These are phyloP conservation scores for Aurifilum marmelostoma DNA, from an alignment of 2,329 filamentous ascomycete species.

Conservation along the genomic window DNA sequence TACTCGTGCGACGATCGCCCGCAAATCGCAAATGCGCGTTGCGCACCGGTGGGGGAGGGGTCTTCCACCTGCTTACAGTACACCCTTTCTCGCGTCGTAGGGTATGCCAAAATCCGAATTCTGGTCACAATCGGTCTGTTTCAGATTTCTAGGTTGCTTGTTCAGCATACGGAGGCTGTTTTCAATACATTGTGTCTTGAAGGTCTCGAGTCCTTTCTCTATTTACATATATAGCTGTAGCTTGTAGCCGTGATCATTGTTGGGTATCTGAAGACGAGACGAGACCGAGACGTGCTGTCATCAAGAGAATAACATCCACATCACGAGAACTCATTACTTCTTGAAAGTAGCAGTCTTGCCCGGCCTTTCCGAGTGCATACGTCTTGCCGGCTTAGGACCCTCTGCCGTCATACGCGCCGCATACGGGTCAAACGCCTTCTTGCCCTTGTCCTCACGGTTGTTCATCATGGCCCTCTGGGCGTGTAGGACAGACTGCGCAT, in stretches of 20 bases:
- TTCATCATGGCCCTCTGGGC: slow-evolving; percentile 32
- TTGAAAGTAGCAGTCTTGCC: slow-evolving; percentile 47
- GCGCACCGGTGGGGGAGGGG: slow-evolving; percentile 17
- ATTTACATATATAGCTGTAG: not conserved
- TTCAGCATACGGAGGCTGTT: not conserved
- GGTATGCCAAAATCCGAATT: no score
- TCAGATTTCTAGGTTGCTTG: not conserved
- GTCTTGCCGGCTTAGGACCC: slow-evolving; percentile 38
- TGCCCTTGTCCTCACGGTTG: slow-evolving; percentile 27
- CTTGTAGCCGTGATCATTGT: not conserved
- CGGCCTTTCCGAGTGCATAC: slow-evolving; percentile 38
- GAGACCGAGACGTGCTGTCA: no score
- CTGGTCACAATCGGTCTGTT: no score
- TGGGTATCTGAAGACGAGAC: not conserved
- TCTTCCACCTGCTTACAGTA: no score
- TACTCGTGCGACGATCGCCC: not conserved
- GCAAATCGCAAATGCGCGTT: slow-evolving; percentile 23
- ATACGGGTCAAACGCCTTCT: slow-evolving; percentile 40
- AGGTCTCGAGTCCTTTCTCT: not conserved
- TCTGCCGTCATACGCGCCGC: slow-evolving; percentile 35
- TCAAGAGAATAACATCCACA: no score
- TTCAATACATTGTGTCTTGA: not conserved
- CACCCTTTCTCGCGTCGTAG: no score
- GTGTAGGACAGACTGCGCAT: slow-evolving; percentile 40
- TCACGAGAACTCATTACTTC: slow-evolving; percentile 45